phyloP scores from a whole-genome alignment of 148 eudicot genomes.

The Vaccinium darrowii region DNA sequence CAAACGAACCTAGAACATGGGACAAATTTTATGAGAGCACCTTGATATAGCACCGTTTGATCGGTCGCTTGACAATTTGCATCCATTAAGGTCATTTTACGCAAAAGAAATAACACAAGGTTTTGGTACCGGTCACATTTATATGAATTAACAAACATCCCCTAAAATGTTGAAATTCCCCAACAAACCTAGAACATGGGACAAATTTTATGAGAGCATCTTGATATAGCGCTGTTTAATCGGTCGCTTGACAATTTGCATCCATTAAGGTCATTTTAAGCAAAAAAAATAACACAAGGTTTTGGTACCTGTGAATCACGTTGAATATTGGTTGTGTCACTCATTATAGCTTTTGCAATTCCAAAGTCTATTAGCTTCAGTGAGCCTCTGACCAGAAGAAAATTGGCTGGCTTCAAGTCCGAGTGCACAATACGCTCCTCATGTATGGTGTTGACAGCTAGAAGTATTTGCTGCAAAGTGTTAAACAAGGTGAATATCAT shows the following conservation, averaged over 20 bases:
- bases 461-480: too few relatives aligned
- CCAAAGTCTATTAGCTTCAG: conserved; percentile 96
- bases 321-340: conserved; percentile 96
- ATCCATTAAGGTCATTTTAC: neutral
- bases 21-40: neutral
- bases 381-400: conserved; percentile 86
- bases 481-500: too few relatives aligned
- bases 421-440: too few relatives aligned
- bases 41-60: neutral
- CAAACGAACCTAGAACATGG: neutral
- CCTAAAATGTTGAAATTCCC: neutral
- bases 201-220: neutral
- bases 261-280: neutral
- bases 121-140: conserved; percentile 38
- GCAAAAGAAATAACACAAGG: neutral
- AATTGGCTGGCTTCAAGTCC: too few relatives aligned
- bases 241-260: neutral
- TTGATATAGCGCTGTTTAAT: neutral
- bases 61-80: neutral
- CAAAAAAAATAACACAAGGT: neutral
- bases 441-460: too few relatives aligned
- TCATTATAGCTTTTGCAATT: conserved; percentile 92
- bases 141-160: neutral
- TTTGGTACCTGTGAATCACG: conserved; percentile 74
- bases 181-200: neutral